phyloP scores from a whole-genome alignment of 768 basidiomycete species.

The Candolleomyces aberdarensis region DNA sequence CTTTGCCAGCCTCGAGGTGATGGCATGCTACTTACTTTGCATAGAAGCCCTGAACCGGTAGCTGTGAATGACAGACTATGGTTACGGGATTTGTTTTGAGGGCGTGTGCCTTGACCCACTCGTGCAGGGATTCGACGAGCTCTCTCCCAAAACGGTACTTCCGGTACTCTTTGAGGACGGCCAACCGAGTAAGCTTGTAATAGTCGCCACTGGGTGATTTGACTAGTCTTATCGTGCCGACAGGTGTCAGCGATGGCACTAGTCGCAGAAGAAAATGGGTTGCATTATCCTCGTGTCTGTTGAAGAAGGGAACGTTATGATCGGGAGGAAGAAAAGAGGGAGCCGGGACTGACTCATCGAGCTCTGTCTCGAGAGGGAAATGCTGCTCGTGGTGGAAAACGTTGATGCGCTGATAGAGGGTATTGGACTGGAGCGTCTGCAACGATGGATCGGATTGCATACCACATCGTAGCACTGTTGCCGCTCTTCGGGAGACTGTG shows the following conservation, averaged over 20 bases:
- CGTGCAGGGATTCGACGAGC: constrained; percentile 62
- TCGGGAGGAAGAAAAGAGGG: not conserved
- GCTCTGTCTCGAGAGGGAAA: constrained; percentile 71
- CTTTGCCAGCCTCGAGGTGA: constrained; percentile 8
- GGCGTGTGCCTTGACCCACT: constrained; percentile 52
- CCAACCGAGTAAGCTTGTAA: constrained; percentile 75
- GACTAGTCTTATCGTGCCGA: constrained; percentile 66
- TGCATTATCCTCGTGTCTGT: constrained; percentile 59
- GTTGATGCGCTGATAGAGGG: constrained; percentile 35
- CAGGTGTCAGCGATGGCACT: constrained; percentile 52
- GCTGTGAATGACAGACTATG: constrained; percentile 68
- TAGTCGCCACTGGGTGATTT: constrained; percentile 36
- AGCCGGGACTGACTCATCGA: constrained; percentile 57
- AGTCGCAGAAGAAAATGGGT: constrained; percentile 74
- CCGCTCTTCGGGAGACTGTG: constrained; percentile 44
- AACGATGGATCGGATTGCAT: constrained; percentile 7
- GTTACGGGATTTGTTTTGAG: constrained; percentile 20
- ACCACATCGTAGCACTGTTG: constrained; percentile 68
- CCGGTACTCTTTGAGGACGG: constrained; percentile 65
- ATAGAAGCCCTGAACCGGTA: constrained; percentile 72
- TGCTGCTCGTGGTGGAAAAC: constrained; percentile 67
- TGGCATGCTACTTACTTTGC: constrained; percentile 52
- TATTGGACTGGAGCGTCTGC: not conserved
- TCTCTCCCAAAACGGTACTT: constrained; percentile 59
- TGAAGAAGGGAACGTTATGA: constrained; percentile 4